Conservation (phyloP, 495 filamentous ascomycete species). For the Trichoderma parareesei region DNA sequence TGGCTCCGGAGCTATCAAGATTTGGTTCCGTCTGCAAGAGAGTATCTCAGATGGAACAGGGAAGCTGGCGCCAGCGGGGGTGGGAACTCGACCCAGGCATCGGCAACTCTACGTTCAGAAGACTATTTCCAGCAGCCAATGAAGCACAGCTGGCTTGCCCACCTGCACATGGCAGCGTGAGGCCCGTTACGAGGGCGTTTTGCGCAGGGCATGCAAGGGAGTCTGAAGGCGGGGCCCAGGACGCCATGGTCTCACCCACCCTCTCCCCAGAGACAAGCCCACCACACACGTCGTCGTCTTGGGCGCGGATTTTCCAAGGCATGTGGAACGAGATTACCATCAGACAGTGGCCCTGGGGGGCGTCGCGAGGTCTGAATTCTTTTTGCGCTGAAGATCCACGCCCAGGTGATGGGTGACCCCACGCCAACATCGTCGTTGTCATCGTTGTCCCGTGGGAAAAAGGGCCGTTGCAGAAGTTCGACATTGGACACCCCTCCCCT, state of each 20-base stretch:
- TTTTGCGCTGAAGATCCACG: constrained; percentile 1
- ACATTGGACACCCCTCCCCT: constrained; percentile 18
- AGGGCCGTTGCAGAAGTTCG: constrained; percentile 10
- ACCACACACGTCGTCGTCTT: not conserved
- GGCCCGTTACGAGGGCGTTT: constrained; percentile 3
- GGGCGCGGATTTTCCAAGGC: not conserved
- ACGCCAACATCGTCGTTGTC: not conserved
- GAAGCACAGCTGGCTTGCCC: not conserved
- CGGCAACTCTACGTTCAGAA: constrained; percentile 10
- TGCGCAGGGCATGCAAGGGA: constrained; percentile 9
- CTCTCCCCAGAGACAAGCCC: constrained; percentile 3
- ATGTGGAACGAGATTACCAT: constrained; percentile 10
- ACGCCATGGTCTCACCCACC: constrained; percentile 11
- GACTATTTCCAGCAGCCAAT: constrained; percentile 3
- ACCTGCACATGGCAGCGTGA: constrained; percentile 8
- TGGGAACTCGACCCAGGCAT: not conserved
- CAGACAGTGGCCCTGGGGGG: constrained; percentile 5
- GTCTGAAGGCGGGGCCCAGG: constrained; percentile 10
- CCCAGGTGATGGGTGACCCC: not conserved
- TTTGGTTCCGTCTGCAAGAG: constrained; percentile 3
- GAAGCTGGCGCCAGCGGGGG: constrained; percentile 10
- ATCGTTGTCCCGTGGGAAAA: not conserved
- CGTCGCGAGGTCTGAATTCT: not conserved
- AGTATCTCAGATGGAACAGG: constrained; percentile 2
- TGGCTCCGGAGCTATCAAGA: constrained; percentile 6